Conservation (phyloP, 2,329 filamentous ascomycete species). For the Stachybotrys chlorohalonatus region DNA sequence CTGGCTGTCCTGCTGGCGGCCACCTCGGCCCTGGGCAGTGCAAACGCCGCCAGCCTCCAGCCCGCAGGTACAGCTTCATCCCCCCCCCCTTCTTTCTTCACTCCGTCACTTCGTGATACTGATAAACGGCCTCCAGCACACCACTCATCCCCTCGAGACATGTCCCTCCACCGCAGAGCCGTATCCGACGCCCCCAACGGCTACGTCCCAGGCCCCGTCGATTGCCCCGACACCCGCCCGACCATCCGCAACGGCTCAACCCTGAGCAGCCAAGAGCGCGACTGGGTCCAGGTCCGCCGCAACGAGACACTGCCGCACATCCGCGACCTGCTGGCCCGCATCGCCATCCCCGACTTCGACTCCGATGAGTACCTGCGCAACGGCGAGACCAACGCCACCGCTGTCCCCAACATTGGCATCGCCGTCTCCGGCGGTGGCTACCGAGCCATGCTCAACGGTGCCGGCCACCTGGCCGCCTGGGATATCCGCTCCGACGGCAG, state of each 20-base stretch:
- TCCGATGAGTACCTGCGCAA: conserved; percentile 57
- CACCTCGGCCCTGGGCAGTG: conserved; percentile 6
- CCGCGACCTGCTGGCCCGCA: conserved; percentile 59
- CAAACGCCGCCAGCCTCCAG: background rate
- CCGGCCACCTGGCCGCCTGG: conserved; percentile 69
- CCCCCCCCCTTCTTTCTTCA: background rate
- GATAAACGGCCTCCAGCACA: background rate
- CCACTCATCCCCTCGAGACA: conserved; percentile 1
- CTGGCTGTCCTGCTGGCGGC: conserved; percentile 16
- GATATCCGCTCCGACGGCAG: conserved; percentile 56
- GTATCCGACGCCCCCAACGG: conserved; percentile 30
- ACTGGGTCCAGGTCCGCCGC: conserved; percentile 66
- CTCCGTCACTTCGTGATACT: background rate
- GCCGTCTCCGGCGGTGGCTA: conserved; percentile 81
- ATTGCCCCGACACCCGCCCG: conserved; percentile 63
- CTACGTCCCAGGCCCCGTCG: conserved; percentile 61
- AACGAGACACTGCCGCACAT: conserved; percentile 68
- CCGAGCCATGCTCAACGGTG: conserved; percentile 76
- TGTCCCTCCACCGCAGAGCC: conserved; percentile 12
- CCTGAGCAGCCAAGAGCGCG: conserved; percentile 60
- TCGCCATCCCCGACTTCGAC: conserved; percentile 72
- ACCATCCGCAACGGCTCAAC: conserved; percentile 51
- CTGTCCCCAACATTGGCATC: conserved; percentile 55
- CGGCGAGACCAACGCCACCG: conserved; percentile 18
- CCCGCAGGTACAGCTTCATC: background rate